Evolutionary conservation across 352 stramenopile species (phyloP).

Genomic region (Pythium scleroteichum): DNA sequence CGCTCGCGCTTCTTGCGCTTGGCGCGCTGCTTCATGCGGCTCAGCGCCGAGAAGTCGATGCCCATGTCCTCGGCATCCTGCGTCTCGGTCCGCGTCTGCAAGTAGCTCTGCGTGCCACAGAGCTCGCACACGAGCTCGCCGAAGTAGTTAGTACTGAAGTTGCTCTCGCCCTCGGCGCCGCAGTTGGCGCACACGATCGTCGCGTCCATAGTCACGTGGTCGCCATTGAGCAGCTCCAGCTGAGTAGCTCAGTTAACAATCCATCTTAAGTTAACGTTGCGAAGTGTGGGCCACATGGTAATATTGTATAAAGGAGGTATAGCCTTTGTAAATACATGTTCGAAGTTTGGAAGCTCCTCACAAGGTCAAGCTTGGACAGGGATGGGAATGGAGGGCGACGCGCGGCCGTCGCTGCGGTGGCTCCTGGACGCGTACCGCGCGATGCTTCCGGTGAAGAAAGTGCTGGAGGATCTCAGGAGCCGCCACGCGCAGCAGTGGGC

Average conservation of each 20-base stretch:
- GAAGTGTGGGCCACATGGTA: slow-evolving; percentile 1
- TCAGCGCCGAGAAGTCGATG: slow-evolving; percentile 39
- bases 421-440: slow-evolving; percentile 65
- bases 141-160: slow-evolving; percentile 86
- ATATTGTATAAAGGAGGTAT: slow-evolving; percentile 1
- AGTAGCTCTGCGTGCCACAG: slow-evolving; percentile 81
- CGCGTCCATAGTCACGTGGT: slow-evolving; percentile 7
- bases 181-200: slow-evolving; percentile 76
- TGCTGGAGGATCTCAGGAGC: slow-evolving; percentile 43
- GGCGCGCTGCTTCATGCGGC: slow-evolving; percentile 34
- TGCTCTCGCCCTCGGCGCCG: slow-evolving; percentile 66
- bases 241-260: too few species aligned
- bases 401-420: slow-evolving; percentile 25
- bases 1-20: slow-evolving; percentile 44
- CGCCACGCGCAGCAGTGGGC: slow-evolving; percentile 41
- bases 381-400: not conserved
- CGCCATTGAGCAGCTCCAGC: slow-evolving; percentile 3
- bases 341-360: too few species aligned
- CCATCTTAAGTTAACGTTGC: not conserved
- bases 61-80: slow-evolving; percentile 79
- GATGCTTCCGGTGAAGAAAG: slow-evolving; percentile 51
- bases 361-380: not conserved
- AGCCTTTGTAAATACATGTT: not conserved
- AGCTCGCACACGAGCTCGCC: slow-evolving; percentile 85
- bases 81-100: slow-evolving; percentile 82